These are phyloP conservation scores for Pleurozium schreberi DNA, from an alignment of 225 moss, liverwort and hornwort genomes.

Conservation along the genomic window DNA sequence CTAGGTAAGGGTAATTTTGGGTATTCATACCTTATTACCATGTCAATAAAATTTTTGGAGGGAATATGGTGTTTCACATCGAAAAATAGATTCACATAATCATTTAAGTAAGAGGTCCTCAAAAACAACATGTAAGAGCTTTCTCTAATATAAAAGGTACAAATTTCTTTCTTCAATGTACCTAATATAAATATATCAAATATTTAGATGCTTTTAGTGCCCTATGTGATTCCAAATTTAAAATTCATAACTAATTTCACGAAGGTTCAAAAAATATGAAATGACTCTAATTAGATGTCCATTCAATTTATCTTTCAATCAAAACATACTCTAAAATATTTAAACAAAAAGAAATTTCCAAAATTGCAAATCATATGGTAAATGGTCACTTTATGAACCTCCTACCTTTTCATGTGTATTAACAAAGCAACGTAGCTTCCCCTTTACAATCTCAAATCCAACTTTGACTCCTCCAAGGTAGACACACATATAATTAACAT, in stretches of 20 bases:
- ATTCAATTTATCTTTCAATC: background rate
- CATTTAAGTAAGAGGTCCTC: background rate
- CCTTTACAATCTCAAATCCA: background rate
- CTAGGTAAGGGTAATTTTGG: background rate
- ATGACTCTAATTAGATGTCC: background rate
- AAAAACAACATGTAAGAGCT: background rate
- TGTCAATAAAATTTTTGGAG: too few species aligned
- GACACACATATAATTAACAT: background rate
- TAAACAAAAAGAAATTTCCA: background rate
- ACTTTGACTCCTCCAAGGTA: background rate
- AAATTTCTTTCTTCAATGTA: background rate
- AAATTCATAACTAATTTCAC: background rate
- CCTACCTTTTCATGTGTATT: fast-evolving
- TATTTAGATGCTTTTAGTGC: background rate
- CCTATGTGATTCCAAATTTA: background rate
- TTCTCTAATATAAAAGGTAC: background rate
- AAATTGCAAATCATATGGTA: background rate
- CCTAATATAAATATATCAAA: fast-evolving
- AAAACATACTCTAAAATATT: background rate
- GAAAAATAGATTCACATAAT: background rate
- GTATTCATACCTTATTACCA: background rate
- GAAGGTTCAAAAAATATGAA: too few species aligned
- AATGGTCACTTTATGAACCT: background rate
- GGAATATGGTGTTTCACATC: background rate
- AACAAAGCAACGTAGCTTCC: background rate